Evolutionary conservation across 768 basidiomycete genomes (phyloP), one percentile per base, ranked within the genome.

Genomic region (Xerocomus spinulosus): DNA sequence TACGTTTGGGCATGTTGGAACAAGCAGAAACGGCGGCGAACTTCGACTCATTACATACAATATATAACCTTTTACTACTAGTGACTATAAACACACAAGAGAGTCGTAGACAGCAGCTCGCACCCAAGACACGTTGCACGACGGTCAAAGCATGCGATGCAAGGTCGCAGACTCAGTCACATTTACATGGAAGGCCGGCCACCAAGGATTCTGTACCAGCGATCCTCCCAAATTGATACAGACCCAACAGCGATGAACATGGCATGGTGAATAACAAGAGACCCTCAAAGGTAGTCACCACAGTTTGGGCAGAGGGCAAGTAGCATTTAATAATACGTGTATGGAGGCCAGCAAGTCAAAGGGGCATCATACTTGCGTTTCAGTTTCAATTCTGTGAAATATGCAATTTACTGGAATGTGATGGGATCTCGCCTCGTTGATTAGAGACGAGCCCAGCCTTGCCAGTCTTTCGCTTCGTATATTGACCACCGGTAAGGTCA

Each of bases 1-100:
- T 53, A 26, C 67, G 62, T 44, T 69, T 70, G 29, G 62, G 44
- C 68, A 68, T 68, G 40, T 48, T 20, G 43, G 6, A n/a, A 21
- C 15, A 9, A 23, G 7, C n/a, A 24, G 9, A 37, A 3, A 20
- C n/a, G 14, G 13, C 14, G 30, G 30, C 30, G 30, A 28, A 10
- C 26, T n/a, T n/a, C n/a, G n/a, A n/a, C n/a, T n/a, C n/a, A n/a
- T n/a, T n/a, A n/a, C n/a, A n/a, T n/a, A n/a, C n/a, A n/a, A n/a
- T n/a, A n/a, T n/a, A n/a, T n/a, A n/a, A n/a, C n/a, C n/a, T n/a
- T n/a, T n/a, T n/a, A n/a, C n/a, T n/a, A n/a, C n/a, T n/a, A n/a
- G n/a, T n/a, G n/a, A n/a, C n/a, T n/a, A n/a, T n/a, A n/a, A n/a
- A n/a, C n/a, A n/a, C n/a, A n/a, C n/a, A n/a, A n/a, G n/a, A n/a